Evolutionary conservation across 352 stramenopile species (phyloP).

Genomic region (Pythium chondricola): DNA sequence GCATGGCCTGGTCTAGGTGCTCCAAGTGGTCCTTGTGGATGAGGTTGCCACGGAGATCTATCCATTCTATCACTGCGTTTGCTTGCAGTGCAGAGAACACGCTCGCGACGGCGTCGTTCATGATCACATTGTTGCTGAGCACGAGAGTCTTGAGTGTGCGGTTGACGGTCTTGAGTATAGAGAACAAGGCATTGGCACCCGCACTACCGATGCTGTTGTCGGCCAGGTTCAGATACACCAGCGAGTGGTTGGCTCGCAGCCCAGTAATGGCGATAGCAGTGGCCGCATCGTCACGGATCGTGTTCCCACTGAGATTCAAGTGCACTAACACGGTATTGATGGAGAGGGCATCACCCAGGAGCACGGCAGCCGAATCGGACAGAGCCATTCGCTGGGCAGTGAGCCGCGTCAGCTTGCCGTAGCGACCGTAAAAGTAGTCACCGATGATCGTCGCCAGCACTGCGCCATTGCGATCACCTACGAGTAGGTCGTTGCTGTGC

Average conservation of each 20-base stretch:
- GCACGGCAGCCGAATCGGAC: constrained; percentile 26
- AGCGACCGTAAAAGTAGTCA: constrained; percentile 75
- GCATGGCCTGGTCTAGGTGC: constrained; percentile 16
- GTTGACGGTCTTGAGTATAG: constrained; percentile 28
- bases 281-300: constrained; percentile 33
- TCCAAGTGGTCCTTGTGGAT: constrained; percentile 35
- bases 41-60: constrained; percentile 57
- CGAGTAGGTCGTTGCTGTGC: constrained; percentile 39
- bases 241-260: constrained; percentile 30
- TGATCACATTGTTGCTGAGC: constrained; percentile 56
- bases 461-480: constrained; percentile 18
- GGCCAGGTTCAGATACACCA: constrained; percentile 50
- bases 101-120: constrained; percentile 36
- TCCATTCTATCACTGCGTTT: constrained; percentile 31
- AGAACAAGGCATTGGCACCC: constrained; percentile 44
- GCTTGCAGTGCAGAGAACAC: constrained; percentile 28
- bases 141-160: constrained; percentile 37
- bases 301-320: constrained; percentile 59
- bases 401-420: constrained; percentile 45
- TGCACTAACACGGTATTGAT: constrained; percentile 52
- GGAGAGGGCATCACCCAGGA: constrained; percentile 36
- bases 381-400: constrained; percentile 36
- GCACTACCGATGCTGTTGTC: constrained; percentile 50
- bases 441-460: constrained; percentile 38
- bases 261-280: constrained; percentile 32